Conservation (phyloP, 2,329 filamentous ascomycete genomes). For the Penicillium sp. region DNA sequence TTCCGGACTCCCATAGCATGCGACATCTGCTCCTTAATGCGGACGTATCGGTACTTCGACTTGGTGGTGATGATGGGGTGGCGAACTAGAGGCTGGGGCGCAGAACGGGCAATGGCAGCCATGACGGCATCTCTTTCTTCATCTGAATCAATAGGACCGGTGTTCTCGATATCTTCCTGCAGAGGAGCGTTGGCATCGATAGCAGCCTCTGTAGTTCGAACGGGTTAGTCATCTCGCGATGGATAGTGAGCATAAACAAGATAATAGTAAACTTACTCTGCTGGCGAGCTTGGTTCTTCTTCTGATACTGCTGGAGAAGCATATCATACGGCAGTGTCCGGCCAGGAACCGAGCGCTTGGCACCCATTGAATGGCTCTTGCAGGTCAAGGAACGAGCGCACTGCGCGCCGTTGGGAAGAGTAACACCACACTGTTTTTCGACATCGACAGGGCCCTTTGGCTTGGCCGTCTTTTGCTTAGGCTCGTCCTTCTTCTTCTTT, state of each 20-base stretch:
- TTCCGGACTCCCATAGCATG: conserved; percentile 55
- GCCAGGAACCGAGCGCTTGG: conserved; percentile 83
- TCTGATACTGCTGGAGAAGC: conserved; percentile 82
- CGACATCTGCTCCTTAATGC: conserved; percentile 62
- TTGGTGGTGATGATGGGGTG: conserved; percentile 53
- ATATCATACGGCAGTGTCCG: conserved; percentile 89
- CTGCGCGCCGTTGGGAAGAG: conserved; percentile 76
- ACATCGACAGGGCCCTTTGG: conserved; percentile 92
- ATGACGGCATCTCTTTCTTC: conserved; percentile 91
- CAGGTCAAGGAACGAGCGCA: conserved; percentile 88
- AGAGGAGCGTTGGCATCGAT: conserved; percentile 90
- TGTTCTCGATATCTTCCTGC: conserved; percentile 79
- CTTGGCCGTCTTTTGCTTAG: conserved; percentile 77
- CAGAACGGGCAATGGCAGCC: conserved; percentile 70
- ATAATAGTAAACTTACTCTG: conserved; percentile 65
- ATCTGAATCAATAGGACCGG: conserved; percentile 84
- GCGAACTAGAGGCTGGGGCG: conserved; percentile 72
- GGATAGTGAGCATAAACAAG: neutral
- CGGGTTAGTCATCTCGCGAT: conserved; percentile 24
- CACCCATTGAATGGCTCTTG: conserved; percentile 93
- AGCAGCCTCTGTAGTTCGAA: conserved; percentile 66
- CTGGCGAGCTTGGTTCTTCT: conserved; percentile 98
- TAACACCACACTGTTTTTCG: conserved; percentile 87
- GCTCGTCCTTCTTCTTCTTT: conserved; percentile 95
- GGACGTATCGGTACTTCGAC: conserved; percentile 59